Evolutionary conservation across 2,329 filamentous ascomycete species (phyloP), one percentile per base, ranked within the genome.

Genomic region (Beauveria sp.): DNA sequence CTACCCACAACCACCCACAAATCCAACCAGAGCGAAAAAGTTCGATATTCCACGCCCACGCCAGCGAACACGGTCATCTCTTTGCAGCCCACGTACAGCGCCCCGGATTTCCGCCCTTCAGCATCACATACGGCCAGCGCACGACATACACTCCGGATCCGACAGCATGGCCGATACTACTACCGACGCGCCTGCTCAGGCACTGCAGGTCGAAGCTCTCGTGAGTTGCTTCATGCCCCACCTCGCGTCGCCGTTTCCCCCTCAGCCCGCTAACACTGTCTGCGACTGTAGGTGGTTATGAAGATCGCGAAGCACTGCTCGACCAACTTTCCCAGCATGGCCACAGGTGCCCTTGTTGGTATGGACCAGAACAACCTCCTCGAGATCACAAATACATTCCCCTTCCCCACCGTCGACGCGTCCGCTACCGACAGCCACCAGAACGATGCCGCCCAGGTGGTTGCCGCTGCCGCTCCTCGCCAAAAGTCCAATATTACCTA

Each of bases 271-370:
- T 59, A 59, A 59, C 47, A 3, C 26, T 40, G n/a, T 26, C 16
- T 40, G 48, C 68, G 30, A 40, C 55, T 40, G 43, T 43, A 94
- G 90, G 90, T 96, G 71, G 90, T 96, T 69, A 93, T 97, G 89
- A 96, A 97, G 82, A 92, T 97, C 75, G 92, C 96, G 77, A 97
- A 96, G 79, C 92, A 97, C 81, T 91, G 90, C 79, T 89, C 91
- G 62, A 85, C 90, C 70, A 84, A 84, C 59, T 97, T 96, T 79
- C 93, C 93, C 54, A 93, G 91, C 57, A 87, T 87, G 61, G 91
- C 92, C 61, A 97, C 92, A 61, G 93, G 93, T 64, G 91, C 89
- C 64, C 84, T 97, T 64, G 92, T 97, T 63, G 94, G 94, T 69
- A 92, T 97, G 90, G 93, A 97, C 76, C 84, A 85, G 70, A 86